Evolutionary conservation across 257 asterid species (phyloP), one percentile per base, ranked within the genome.

Genomic region (Misopates orontium): DNA sequence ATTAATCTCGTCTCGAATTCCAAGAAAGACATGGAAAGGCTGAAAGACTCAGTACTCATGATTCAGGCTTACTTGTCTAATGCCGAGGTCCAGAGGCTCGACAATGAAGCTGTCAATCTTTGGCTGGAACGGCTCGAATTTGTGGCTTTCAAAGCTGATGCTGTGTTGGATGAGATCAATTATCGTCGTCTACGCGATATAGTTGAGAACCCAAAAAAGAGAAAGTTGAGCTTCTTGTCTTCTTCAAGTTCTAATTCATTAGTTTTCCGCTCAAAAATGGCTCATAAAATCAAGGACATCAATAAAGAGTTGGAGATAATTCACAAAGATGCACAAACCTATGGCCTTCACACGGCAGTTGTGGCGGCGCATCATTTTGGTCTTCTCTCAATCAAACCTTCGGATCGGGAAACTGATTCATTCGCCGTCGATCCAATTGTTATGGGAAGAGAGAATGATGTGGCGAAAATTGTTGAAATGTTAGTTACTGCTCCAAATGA

Each of bases 101-200:
- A 40, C 5, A 41, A 53, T 4, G 3, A 15, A 10, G 54, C 82
- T 4, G 59, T 36, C 11, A 9, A 36, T 1, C 11, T 36, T 36
- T 36, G 42, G 10, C 42, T 36, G 8, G 10, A 8, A 36, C 42
- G 0, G 10, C 64, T 68, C 12, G 60, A 49, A 53, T 44, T 0
- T 28, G 45, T 55, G 8, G 75, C 73, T 55, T 48, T 23, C 18
- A 58, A 71, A 9, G 71, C 71, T 3, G 71, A 71, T 39, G 28
- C 49, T 13, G 51, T 56, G 17, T 31, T 71, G 18, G 76, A 63
- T 45, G 66, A 63, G 71, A 4, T 71, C 66, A 71, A 55, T 55
- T 71, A 71, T 39, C 39, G 64, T 6, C 59, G 21, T 42, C 32
- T 67, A 19, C 55, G 45, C 1, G 42, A 15, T 1, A 45, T 23